Evolutionary conservation across 2,329 filamentous ascomycete species (phyloP).

Genomic region (Trichophyton rubrum): DNA sequence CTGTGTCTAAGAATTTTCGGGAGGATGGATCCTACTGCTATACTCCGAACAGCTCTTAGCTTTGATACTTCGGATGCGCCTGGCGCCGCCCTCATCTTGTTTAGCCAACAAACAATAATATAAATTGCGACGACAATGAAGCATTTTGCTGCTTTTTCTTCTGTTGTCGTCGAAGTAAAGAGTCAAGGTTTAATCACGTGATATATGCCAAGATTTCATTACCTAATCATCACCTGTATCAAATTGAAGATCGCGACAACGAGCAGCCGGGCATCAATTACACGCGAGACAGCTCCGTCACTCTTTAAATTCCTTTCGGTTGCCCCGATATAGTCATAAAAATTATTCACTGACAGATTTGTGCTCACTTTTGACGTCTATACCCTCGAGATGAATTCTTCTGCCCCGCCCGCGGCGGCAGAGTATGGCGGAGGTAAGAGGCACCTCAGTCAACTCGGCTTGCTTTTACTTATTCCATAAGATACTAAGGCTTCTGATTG

Average conservation of each 20-base stretch:
- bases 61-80: no score
- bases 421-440: slow-evolving; percentile 39
- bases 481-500: not conserved
- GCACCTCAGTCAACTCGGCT: slow-evolving; percentile 3
- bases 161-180: not conserved
- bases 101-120: no score
- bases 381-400: slow-evolving; percentile 27
- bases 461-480: not conserved
- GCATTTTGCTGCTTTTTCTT: not conserved
- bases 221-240: not conserved
- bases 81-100: no score
- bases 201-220: not conserved
- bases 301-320: not conserved
- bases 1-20: no score
- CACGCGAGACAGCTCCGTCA: slow-evolving; percentile 3
- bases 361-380: no score
- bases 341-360: not conserved
- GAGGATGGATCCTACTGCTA: no score
- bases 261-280: not conserved
- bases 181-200: not conserved
- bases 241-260: not conserved
- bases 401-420: slow-evolving; percentile 34
- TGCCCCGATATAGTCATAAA: not conserved
- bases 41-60: no score
- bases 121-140: no score